Evolutionary conservation across 2,329 filamentous ascomycete species (phyloP).

Genomic region (Fusarium sp.): DNA sequence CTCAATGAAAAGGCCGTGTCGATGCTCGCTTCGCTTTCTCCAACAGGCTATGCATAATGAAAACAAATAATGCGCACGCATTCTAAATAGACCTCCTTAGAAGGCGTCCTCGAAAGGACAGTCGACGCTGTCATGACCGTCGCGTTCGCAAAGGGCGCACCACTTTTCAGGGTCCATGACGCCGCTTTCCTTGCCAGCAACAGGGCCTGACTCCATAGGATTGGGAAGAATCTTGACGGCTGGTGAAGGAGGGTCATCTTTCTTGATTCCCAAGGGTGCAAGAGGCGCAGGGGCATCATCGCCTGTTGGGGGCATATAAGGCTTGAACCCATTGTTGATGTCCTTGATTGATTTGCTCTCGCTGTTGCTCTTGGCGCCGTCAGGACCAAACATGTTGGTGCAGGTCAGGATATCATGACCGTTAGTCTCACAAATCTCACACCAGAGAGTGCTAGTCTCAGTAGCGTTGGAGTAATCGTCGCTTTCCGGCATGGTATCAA

Average conservation of each 20-base stretch:
- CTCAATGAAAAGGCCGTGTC: conserved; percentile 27
- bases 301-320: conserved; percentile 54
- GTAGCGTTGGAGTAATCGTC: conserved; percentile 76
- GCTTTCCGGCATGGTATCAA: conserved; percentile 77
- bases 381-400: conserved; percentile 82
- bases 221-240: conserved; percentile 67
- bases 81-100: conserved; percentile 49
- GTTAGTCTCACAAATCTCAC: conserved; percentile 92
- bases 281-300: conserved; percentile 66
- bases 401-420: conserved; percentile 96
- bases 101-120: conserved; percentile 91
- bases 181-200: conserved; percentile 82
- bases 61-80: conserved; percentile 8
- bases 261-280: conserved; percentile 62
- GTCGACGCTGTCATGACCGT: conserved; percentile 95
- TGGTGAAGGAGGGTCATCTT: conserved; percentile 50
- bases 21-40: conserved; percentile 30
- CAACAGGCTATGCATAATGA: conserved; percentile 21
- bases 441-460: conserved; percentile 83
- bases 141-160: conserved; percentile 96
- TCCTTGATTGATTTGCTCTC: conserved; percentile 49
- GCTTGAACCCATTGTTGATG: conserved; percentile 53
- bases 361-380: conserved; percentile 50
- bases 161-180: conserved; percentile 87
- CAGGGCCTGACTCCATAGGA: conserved; percentile 72